Evolutionary conservation across 768 basidiomycete genomes (phyloP).

Genomic region (Holtermannia corniformis): DNA sequence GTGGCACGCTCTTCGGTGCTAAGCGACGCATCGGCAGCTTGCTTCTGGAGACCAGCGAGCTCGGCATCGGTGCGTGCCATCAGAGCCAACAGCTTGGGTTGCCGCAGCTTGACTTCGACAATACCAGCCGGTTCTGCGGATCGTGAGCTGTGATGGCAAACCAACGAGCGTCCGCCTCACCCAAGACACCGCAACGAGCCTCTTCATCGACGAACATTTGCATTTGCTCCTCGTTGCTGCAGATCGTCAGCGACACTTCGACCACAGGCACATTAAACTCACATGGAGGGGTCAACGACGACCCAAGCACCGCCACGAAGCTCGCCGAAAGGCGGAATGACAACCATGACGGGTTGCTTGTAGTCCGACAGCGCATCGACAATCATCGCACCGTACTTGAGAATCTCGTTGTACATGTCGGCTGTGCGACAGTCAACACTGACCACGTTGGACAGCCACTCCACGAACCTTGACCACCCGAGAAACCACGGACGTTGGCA

Average conservation of each 20-base stretch:
- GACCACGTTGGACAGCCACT: no score
- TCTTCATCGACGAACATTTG: constrained; percentile 98
- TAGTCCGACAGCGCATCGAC: constrained; percentile 95
- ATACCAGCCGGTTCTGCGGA: constrained; percentile 79
- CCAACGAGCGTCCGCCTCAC: neutral
- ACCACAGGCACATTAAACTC: neutral
- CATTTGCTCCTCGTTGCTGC: constrained; percentile 79
- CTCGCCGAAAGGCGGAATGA: constrained; percentile 97
- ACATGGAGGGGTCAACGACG: constrained; percentile 89
- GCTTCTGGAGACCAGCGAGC: constrained; percentile 70
- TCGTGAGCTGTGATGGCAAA: neutral
- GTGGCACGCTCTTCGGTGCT: constrained; percentile 63
- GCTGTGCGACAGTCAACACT: constrained; percentile 17
- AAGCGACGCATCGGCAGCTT: constrained; percentile 64
- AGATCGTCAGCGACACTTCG: neutral
- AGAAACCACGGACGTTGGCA: constrained; percentile 99
- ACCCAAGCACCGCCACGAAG: constrained; percentile 99
- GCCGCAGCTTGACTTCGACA: constrained; percentile 70
- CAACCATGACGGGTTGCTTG: constrained; percentile 96
- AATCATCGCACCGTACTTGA: constrained; percentile 96
- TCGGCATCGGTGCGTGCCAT: constrained; percentile 89
- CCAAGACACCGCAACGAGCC: constrained; percentile 78
- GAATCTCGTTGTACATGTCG: constrained; percentile 70
- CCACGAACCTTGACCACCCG: constrained; percentile 70
- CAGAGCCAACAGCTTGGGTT: constrained; percentile 75